Evolutionary conservation across 768 basidiomycete genomes (phyloP).

Genomic region (Leccinum arenicola): DNA sequence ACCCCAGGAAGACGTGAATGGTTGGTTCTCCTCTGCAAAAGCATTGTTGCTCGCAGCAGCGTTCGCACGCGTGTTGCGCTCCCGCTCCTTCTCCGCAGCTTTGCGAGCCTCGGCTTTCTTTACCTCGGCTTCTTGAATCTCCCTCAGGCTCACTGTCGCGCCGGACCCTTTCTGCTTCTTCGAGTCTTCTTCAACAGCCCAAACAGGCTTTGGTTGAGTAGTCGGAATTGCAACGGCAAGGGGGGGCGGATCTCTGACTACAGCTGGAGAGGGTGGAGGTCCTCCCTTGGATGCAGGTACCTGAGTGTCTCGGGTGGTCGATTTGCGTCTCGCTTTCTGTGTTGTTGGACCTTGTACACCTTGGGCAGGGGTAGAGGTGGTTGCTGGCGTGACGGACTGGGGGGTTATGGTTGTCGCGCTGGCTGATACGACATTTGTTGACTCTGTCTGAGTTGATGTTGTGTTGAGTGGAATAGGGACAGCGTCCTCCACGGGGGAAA

Average conservation of each 20-base stretch:
- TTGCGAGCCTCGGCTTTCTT: conserved; percentile 78
- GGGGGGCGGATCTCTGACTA: conserved; percentile 21
- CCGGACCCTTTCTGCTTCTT: conserved; percentile 49
- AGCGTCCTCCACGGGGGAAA: conserved; percentile 19
- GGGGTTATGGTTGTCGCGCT: background rate
- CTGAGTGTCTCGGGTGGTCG: conserved; percentile 26
- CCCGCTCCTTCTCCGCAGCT: conserved; percentile 68
- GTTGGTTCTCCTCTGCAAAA: conserved; percentile 54
- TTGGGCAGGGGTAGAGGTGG: conserved; percentile 11
- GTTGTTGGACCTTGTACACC: conserved; percentile 20
- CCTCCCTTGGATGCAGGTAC: conserved; percentile 18
- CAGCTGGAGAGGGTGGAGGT: conserved; percentile 5
- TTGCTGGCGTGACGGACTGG: conserved; percentile 10
- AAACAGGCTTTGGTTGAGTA: conserved; percentile 50
- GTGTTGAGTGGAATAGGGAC: conserved; percentile 13
- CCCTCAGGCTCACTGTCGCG: conserved; percentile 69
- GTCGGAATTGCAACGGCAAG: conserved; percentile 20
- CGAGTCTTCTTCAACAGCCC: conserved; percentile 68
- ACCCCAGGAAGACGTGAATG: conserved; percentile 79
- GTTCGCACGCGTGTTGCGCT: conserved; percentile 52
- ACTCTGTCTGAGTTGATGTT: conserved; percentile 15
- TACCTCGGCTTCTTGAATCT: conserved; percentile 93
- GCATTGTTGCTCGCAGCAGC: conserved; percentile 31
- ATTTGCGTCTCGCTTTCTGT: conserved; percentile 28
- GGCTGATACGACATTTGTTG: conserved; percentile 7